Evolutionary conservation across 352 stramenopile genomes (phyloP).

Genomic region (Phytopythium vexans): DNA sequence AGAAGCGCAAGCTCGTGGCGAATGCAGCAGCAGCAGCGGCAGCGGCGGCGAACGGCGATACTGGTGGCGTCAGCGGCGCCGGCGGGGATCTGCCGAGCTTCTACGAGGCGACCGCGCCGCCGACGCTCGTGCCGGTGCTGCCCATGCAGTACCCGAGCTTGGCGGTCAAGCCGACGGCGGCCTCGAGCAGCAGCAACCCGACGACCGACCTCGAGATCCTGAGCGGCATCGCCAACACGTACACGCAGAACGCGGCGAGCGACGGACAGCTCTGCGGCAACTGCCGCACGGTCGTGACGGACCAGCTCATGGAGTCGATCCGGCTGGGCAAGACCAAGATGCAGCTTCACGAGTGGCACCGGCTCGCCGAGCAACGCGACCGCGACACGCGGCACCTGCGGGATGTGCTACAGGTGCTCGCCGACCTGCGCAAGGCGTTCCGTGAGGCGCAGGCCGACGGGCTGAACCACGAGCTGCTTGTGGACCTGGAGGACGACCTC

Average conservation of each 20-base stretch:
- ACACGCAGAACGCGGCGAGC: slow-evolving; percentile 52
- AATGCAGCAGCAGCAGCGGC: not conserved
- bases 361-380: slow-evolving; percentile 52
- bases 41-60: not conserved
- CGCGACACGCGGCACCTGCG: slow-evolving; percentile 65
- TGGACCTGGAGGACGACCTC: slow-evolving; percentile 68
- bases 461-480: slow-evolving; percentile 50
- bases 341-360: slow-evolving; percentile 56
- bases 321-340: slow-evolving; percentile 64
- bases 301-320: slow-evolving; percentile 79
- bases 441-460: slow-evolving; percentile 47
- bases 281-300: slow-evolving; percentile 60
- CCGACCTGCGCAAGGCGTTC: slow-evolving; percentile 44
- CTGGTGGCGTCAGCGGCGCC: slow-evolving; percentile 2
- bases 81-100: slow-evolving; percentile 39
- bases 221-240: slow-evolving; percentile 80
- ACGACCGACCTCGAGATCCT: slow-evolving; percentile 77
- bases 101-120: slow-evolving; percentile 41
- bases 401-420: slow-evolving; percentile 47
- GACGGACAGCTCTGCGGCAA: slow-evolving; percentile 56
- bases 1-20: slow-evolving; percentile 46
- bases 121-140: slow-evolving; percentile 43
- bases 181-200: slow-evolving; percentile 12
- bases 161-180: slow-evolving; percentile 13
- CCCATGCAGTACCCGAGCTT: slow-evolving; percentile 58